Base-by-base conservation (phyloP, 2,329 filamentous ascomycete species). In the Thelonectria olida region DNA sequence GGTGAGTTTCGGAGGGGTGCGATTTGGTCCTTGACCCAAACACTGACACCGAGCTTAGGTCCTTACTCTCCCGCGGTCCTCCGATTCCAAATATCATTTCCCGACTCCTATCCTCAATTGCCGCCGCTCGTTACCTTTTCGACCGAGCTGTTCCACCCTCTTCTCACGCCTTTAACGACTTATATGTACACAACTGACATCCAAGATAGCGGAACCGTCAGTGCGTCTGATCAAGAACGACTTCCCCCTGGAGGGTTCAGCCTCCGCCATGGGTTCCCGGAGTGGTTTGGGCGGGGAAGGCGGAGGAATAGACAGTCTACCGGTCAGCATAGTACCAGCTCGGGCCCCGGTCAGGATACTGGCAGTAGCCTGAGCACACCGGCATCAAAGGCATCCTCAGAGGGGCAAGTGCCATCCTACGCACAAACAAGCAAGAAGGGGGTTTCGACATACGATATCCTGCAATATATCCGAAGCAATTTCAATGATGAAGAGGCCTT, bases 101-200 rank as follows among this genome's bases (percentile, higher is more conserved):
- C 94, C 34, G 84, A 90, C 62, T 84, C 85, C 38, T 97, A 96
- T 75, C 95, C 95, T 12, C 80, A 84, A 52, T 80, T 92, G 19
- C 92, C 95, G 51, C 96, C 96, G 9, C 83, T 94, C 17, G 88
- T 99, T 67, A 95, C 90, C 55, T 97, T 99, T 77, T 87, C 88
- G 45, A 96, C 92, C 68, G 95, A 98, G 75, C 90, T 98, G 68
- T 99, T 98, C 76, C 95, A 99, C 75, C 95, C 95, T 17, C 84
- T 99, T 41, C 90, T 98, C 67, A 93, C 94, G 7, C 94, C 96
- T 36, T 84, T 96, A 63, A 97, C 93, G n/a, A 97, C 93, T 4
- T 96, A 97, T 78, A 96, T 92, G 74, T 96, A 97, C 80, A 91
- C 92, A 41, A 93, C 92, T 63, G 90, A 91, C 58, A 88, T 91